Conservation (phyloP, 495 filamentous ascomycete genomes). For the Hypoxylon rickii region DNA sequence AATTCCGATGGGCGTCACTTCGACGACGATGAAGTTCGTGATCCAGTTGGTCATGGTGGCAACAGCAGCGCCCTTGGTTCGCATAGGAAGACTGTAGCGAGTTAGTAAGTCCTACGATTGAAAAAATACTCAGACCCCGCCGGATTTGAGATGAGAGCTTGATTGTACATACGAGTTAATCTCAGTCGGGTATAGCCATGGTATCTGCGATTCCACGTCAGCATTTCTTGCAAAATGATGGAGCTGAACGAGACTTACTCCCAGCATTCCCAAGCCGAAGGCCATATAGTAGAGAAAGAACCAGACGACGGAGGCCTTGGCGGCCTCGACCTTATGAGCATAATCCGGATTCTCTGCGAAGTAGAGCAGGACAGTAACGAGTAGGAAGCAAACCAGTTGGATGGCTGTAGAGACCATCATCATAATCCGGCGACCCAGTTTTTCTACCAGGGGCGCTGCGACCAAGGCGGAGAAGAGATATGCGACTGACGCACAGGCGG, state of each 20-base stretch:
- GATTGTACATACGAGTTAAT: slow-evolving; percentile 53
- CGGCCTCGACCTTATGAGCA: slow-evolving; percentile 36
- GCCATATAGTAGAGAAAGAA: slow-evolving; percentile 57
- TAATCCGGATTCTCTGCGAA: slow-evolving; percentile 46
- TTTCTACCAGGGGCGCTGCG: slow-evolving; percentile 56
- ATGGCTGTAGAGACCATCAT: slow-evolving; percentile 63
- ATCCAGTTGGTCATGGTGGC: slow-evolving; percentile 68
- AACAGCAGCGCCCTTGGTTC: slow-evolving; percentile 60
- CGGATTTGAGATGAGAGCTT: background rate
- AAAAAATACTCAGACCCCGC: background rate
- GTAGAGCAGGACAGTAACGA: slow-evolving; percentile 60
- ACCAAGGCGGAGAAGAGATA: slow-evolving; percentile 51
- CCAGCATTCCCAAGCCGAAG: slow-evolving; percentile 62
- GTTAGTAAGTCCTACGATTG: background rate
- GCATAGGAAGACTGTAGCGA: slow-evolving; percentile 49
- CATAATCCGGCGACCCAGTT: slow-evolving; percentile 60
- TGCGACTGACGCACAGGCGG: slow-evolving; percentile 39
- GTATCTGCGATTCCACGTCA: slow-evolving; percentile 35
- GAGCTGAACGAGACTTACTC: slow-evolving; percentile 21
- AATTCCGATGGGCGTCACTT: slow-evolving; percentile 67
- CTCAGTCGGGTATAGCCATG: slow-evolving; percentile 68
- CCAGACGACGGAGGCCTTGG: slow-evolving; percentile 54
- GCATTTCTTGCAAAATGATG: background rate
- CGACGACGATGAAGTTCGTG: slow-evolving; percentile 65
- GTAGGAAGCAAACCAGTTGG: slow-evolving; percentile 59